Evolutionary conservation across 2,329 filamentous ascomycete species (phyloP).

Genomic region (Fusarium keratoplasticum): DNA sequence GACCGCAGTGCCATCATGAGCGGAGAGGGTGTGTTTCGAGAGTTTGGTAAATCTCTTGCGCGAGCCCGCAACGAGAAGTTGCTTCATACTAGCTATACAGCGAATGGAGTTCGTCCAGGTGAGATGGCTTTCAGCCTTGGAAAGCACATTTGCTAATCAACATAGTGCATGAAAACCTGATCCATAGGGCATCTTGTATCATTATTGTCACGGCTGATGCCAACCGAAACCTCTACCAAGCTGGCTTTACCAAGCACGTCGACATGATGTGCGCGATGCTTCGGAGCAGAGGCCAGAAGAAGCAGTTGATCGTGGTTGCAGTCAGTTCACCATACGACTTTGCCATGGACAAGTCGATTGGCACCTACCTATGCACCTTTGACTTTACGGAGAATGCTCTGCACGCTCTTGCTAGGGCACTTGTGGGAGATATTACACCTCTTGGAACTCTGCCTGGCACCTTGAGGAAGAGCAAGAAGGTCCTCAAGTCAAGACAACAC

Average conservation of each 20-base stretch:
- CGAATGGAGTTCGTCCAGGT: constrained; percentile 87
- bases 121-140: constrained; percentile 18
- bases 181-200: constrained; percentile 87
- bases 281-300: constrained; percentile 81
- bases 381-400: constrained; percentile 96
- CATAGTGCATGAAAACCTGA: constrained; percentile 87
- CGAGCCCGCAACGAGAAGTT: constrained; percentile 87
- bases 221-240: constrained; percentile 92
- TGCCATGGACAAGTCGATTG: constrained; percentile 89
- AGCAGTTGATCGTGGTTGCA: constrained; percentile 89
- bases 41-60: constrained; percentile 88
- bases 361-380: constrained; percentile 94
- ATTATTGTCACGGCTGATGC: constrained; percentile 94
- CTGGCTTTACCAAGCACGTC: constrained; percentile 95
- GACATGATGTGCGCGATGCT: constrained; percentile 94
- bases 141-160: constrained; percentile 6
- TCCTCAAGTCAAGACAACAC: constrained; percentile 89
- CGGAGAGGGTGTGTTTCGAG: constrained; percentile 91
- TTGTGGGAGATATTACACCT: constrained; percentile 80
- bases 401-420: constrained; percentile 82
- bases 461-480: constrained; percentile 86
- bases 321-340: constrained; percentile 98
- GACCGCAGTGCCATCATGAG: constrained; percentile 80
- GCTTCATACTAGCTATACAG: constrained; percentile 93
- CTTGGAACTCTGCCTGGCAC: constrained; percentile 75